Conservation (phyloP, 148 eudicot genomes). For the Pouteria glomerata region DNA sequence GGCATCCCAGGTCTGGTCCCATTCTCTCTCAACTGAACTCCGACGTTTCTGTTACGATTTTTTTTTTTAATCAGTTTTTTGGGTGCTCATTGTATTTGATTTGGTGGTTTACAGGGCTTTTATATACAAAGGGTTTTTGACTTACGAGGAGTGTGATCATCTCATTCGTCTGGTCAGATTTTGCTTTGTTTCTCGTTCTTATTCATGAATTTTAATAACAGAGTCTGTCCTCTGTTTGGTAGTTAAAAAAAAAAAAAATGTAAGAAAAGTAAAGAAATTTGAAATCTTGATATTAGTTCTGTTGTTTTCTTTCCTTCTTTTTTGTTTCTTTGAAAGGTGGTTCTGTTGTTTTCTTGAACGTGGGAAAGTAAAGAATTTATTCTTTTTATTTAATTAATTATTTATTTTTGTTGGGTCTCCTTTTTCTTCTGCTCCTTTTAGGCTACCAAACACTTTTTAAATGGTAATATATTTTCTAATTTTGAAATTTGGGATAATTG, state of each 20-base stretch:
- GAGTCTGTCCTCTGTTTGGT: not conserved
- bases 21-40: not conserved
- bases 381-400: not conserved
- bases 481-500: not conserved
- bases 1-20: conserved; percentile 90
- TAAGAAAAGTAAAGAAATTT: not conserved
- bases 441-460: not conserved
- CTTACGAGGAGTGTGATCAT: conserved; percentile 88
- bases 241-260: not conserved
- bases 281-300: not conserved
- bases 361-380: not conserved
- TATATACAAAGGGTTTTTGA: conserved; percentile 58
- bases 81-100: conserved; percentile 1
- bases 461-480: not conserved
- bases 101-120: conserved; percentile 56
- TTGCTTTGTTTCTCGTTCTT: not conserved
- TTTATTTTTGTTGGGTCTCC: not conserved
- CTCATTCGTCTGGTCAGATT: conserved; percentile 64
- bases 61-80: not conserved
- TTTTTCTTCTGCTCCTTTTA: not conserved
- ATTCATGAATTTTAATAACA: not conserved
- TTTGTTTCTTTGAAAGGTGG: too few relatives aligned
- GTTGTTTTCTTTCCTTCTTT: not conserved
- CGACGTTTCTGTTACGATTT: not conserved
- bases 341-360: not conserved